These are phyloP conservation scores for Candida morakotiae DNA, from an alignment of 805 yeast species.

Conservation along the genomic window DNA sequence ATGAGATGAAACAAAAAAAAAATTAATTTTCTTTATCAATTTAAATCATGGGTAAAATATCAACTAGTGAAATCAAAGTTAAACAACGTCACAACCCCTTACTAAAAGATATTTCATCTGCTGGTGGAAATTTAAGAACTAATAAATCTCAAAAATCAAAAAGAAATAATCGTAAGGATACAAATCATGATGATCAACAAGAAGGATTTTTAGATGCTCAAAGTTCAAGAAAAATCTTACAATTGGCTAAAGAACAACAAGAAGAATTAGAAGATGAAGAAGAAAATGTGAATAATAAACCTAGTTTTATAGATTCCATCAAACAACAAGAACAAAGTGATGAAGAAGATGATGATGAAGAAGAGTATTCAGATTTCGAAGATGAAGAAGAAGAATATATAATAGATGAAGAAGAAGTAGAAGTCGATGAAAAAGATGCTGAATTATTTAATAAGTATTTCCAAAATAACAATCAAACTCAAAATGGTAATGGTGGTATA, in stretches of 20 bases:
- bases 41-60: constrained; percentile 59
- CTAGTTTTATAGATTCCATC: constrained; percentile 19
- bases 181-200: constrained; percentile 42
- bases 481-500: constrained; percentile 39
- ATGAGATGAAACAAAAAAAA: constrained; percentile 6
- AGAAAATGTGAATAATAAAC: constrained; percentile 15
- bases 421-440: constrained; percentile 76
- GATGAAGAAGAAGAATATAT: constrained; percentile 49
- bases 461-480: constrained; percentile 21
- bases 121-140: constrained; percentile 63
- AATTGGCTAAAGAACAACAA: constrained; percentile 89
- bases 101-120: constrained; percentile 70
- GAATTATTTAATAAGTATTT: constrained; percentile 79
- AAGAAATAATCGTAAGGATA: constrained; percentile 20
- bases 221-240: constrained; percentile 78
- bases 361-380: constrained; percentile 51
- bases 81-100: constrained; percentile 79
- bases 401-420: constrained; percentile 55
- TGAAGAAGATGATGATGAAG: constrained; percentile 48
- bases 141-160: constrained; percentile 23
- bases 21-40: background rate
- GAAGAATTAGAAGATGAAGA: constrained; percentile 71
- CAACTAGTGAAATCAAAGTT: constrained; percentile 46
- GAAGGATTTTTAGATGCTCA: constrained; percentile 76
- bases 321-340: constrained; percentile 15